Base-by-base conservation (phyloP, 2,329 filamentous ascomycete species). In the Magnaporthales sp. region DNA sequence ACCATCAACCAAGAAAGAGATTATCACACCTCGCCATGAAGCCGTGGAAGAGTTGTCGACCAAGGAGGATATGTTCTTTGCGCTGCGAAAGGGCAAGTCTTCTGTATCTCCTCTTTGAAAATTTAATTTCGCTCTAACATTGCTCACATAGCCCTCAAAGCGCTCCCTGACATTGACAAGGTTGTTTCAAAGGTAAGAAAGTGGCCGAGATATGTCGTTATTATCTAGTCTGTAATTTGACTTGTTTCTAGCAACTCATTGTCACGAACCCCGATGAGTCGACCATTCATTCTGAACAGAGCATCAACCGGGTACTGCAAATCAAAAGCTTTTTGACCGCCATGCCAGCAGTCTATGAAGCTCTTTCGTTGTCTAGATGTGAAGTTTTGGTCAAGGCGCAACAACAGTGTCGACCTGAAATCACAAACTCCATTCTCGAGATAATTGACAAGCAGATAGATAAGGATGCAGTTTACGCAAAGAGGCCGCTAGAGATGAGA, bases 231-330 rank as follows among this genome's bases (percentile, higher is more conserved):
- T 4, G 19, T 22, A 6, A 22, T 30, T 22, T 58, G 11, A 58
- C 22, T 9, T 15, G 13, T 24, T 26, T n/a, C 22, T n/a, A 58
- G 54, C 54, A 58, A 58, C 19, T 63, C 19, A 26, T 26, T 8
- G 62, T 26, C 22, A 63, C 29, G 10, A 54, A 30, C 3, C 10
- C 24, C 2, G 51, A 65, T 32, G 63, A 22, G 2, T 24, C 26
- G 9, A 29, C 46, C 13, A 22, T 66, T 66, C 85, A 88, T 66
- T 87, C 88, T 0, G 92, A 96, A 73, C 90, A 94, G 70, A 88
- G 90, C 2, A 89, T 97, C 72, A 96, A 97, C 73, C 88, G 94
- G 72, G 84, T 97, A 10, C 86, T 97, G 61, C 90, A 92, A 82
- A 79, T 97, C 51, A 97, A 97, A 73, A 87, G 88, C 29, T 96